A percentile compares a stretch with the other conserved stretches of the same genome.
These are phyloP conservation scores for Globisporangium solare DNA, from an alignment of 352 stramenopile genomes.

Conservation along the genomic window DNA sequence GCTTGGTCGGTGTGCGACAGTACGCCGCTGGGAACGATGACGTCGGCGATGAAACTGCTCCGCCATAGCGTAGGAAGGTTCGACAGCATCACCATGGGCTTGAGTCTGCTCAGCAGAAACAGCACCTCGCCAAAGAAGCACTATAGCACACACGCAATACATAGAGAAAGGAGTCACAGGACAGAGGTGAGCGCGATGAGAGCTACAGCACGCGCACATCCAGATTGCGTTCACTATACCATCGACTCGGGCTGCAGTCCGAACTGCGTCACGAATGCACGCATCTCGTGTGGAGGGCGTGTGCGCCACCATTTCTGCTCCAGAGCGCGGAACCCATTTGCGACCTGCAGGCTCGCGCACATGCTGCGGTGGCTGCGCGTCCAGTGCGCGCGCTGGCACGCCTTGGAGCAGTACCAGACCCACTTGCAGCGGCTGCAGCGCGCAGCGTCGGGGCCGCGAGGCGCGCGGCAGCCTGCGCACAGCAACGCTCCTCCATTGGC, in stretches of 20 bases:
- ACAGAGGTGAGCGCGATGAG: background rate
- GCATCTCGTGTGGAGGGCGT: constrained; percentile 21
- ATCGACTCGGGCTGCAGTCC: constrained; percentile 45
- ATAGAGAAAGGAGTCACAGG: background rate
- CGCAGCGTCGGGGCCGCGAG: constrained; percentile 12
- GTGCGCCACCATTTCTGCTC: constrained; percentile 31
- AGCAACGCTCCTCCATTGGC: too few relatives aligned
- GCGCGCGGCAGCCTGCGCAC: constrained; percentile 18
- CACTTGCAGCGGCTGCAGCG: constrained; percentile 56
- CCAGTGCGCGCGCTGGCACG: constrained; percentile 54
- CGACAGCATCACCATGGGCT: constrained; percentile 61
- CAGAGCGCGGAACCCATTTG: constrained; percentile 20
- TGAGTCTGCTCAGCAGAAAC: constrained; percentile 56
- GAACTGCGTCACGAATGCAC: constrained; percentile 16
- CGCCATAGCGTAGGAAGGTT: constrained; percentile 51
- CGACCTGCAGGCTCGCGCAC: constrained; percentile 26
- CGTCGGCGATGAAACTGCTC: constrained; percentile 31
- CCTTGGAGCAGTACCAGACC: constrained; percentile 54
- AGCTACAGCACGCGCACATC: background rate
- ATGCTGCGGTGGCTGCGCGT: constrained; percentile 25
- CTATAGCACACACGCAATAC: constrained; percentile 13
- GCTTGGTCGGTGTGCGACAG: constrained; percentile 4
- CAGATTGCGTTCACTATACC: constrained; percentile 12
- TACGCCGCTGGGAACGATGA: constrained; percentile 35
- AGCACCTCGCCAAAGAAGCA: constrained; percentile 71